phyloP scores from a whole-genome alignment of 192 early-diverging fungal species.

The Rhizophagus prolifer region DNA sequence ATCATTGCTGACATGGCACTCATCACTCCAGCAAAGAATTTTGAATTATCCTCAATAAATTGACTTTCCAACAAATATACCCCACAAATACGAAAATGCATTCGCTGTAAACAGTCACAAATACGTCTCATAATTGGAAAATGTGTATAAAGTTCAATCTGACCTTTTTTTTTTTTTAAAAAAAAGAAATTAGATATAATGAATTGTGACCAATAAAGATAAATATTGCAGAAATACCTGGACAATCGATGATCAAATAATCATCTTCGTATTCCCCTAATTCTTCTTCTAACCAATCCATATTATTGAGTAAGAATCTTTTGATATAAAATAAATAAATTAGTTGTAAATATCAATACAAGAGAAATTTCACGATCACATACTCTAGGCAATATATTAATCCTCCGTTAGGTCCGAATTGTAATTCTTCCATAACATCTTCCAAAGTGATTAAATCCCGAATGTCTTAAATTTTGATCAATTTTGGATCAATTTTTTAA shows the following conservation, averaged over 20 bases:
- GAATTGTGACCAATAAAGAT: background rate
- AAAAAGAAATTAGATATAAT: background rate
- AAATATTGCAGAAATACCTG: conserved; percentile 40
- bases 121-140: conserved; percentile 91
- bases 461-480: conserved; percentile 63
- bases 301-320: conserved; percentile 86
- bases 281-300: conserved; percentile 97
- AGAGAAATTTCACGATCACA: conserved; percentile 8
- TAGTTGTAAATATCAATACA: background rate
- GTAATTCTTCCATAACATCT: conserved; percentile 96
- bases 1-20: conserved; percentile 96
- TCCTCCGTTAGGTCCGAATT: conserved; percentile 97
- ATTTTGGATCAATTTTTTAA: background rate
- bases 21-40: conserved; percentile 96
- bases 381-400: conserved; percentile 95
- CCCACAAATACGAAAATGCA: conserved; percentile 86
- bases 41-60: conserved; percentile 93
- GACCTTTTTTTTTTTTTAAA: conserved; percentile 58
- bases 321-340: background rate
- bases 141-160: conserved; percentile 99
- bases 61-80: conserved; percentile 93
- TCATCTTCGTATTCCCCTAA: conserved; percentile 91
- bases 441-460: conserved; percentile 95
- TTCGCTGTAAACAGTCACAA: conserved; percentile 62
- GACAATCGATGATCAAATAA: conserved; percentile 96